These are phyloP conservation scores for Yamagishiella unicocca DNA, from an alignment of 139 green algal species.

Conservation along the genomic window DNA sequence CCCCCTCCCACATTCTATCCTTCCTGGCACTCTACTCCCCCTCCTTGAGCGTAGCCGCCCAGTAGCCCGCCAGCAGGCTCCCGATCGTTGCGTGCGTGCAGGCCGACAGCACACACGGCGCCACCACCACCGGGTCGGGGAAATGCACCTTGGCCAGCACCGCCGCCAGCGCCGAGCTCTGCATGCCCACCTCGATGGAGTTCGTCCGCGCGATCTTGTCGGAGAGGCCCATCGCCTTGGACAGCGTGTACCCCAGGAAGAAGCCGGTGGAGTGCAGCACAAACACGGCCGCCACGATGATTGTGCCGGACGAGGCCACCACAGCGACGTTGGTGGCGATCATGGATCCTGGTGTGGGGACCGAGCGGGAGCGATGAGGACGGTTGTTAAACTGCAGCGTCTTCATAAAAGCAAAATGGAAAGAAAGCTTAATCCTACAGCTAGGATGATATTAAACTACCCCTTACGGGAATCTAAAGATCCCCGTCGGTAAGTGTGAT, in stretches of 20 bases:
- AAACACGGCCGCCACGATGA: conserved; percentile 61
- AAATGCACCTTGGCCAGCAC: conserved; percentile 75
- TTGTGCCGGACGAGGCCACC: conserved; percentile 45
- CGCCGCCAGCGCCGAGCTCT: conserved; percentile 65
- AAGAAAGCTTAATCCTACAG: too few species aligned
- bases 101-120: conserved; percentile 67
- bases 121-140: conserved; percentile 58
- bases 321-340: conserved; percentile 61
- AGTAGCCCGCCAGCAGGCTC: conserved; percentile 66
- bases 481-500: too few species aligned
- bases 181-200: conserved; percentile 67
- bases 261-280: conserved; percentile 70
- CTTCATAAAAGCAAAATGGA: too few species aligned
- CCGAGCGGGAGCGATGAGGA: too few species aligned
- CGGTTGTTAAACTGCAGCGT: too few species aligned
- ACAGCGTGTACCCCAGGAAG: conserved; percentile 67
- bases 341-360: conserved; percentile 60
- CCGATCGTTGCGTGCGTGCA: conserved; percentile 69
- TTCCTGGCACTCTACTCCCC: neutral
- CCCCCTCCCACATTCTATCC: too few species aligned
- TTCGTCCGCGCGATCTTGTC: conserved; percentile 74
- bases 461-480: too few species aligned
- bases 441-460: too few species aligned
- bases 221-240: conserved; percentile 59
- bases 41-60: conserved; percentile 52